Percentiles rank a stretch among this genome's conserved stretches.
Evolutionary conservation across 768 basidiomycete genomes (phyloP).

Genomic region (Hygrocybe coccinea): DNA sequence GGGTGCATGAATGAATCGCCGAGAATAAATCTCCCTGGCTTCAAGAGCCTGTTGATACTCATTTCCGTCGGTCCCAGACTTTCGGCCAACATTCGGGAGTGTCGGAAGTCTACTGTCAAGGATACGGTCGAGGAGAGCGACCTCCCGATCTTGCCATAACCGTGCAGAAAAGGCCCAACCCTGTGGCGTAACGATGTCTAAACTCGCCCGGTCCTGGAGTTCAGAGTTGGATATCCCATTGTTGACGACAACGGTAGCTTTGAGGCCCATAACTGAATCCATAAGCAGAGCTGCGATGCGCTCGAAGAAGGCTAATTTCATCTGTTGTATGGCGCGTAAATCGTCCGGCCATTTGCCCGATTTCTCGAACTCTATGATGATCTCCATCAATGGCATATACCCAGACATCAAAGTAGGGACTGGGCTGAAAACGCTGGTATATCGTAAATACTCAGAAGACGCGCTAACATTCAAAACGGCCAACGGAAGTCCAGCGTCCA

Average conservation of each 20-base stretch:
- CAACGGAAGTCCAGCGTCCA: conserved; percentile 73
- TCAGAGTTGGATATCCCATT: conserved; percentile 44
- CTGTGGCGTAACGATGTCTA: conserved; percentile 74
- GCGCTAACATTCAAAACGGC: conserved; percentile 73
- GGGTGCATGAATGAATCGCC: conserved; percentile 76
- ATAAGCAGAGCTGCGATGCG: conserved; percentile 66
- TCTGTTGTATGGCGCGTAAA: conserved; percentile 83
- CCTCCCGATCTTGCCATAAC: conserved; percentile 87
- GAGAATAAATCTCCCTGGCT: conserved; percentile 55
- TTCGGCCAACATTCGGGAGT: conserved; percentile 32
- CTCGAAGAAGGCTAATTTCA: conserved; percentile 90
- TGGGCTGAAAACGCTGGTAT: conserved; percentile 80
- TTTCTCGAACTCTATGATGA: conserved; percentile 86
- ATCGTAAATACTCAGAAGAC: conserved; percentile 67
- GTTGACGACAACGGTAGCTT: conserved; percentile 55
- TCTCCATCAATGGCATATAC: conserved; percentile 64
- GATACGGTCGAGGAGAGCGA: conserved; percentile 67
- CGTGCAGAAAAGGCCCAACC: conserved; percentile 85
- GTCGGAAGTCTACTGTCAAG: conserved; percentile 42
- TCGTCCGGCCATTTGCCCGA: conserved; percentile 96
- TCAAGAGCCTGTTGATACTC: conserved; percentile 53
- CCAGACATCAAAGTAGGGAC: conserved; percentile 62
- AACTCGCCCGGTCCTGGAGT: conserved; percentile 60
- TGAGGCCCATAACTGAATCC: conserved; percentile 45
- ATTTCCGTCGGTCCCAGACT: conserved; percentile 32